Conservation (phyloP, 1,139 yeast genomes). For the Saccharomyces hybrid region DNA sequence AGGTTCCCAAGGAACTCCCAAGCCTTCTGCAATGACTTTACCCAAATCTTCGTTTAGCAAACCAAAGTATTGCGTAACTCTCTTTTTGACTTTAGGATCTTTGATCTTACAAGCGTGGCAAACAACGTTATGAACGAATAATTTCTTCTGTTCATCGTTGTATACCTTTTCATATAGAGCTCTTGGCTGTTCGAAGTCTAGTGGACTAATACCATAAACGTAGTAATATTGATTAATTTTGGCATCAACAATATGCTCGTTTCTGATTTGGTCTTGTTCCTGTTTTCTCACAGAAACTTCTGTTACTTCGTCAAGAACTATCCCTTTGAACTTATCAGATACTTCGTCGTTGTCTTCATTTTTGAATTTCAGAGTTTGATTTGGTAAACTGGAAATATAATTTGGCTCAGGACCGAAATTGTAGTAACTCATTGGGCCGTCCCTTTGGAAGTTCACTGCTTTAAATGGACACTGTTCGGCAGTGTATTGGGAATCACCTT, state of each 20-base stretch:
- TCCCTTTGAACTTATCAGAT: constrained; percentile 27
- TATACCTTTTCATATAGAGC: constrained; percentile 37
- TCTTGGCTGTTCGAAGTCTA: constrained; percentile 42
- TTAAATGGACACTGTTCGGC: constrained; percentile 20
- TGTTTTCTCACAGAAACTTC: constrained; percentile 24
- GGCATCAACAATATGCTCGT: constrained; percentile 36
- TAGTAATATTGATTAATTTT: constrained; percentile 34
- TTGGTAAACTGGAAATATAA: constrained; percentile 28
- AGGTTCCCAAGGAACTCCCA: constrained; percentile 33
- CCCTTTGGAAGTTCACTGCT: constrained; percentile 40
- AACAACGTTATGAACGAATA: constrained; percentile 35
- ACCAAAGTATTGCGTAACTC: constrained; percentile 39
- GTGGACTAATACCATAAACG: constrained; percentile 37
- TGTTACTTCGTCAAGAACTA: constrained; percentile 29
- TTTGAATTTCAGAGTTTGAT: constrained; percentile 13
- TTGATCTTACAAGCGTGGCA: constrained; percentile 36
- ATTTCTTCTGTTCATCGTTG: constrained; percentile 30
- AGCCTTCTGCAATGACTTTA: constrained; percentile 34
- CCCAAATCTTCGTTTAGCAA: constrained; percentile 35
- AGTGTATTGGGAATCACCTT: constrained; percentile 9
- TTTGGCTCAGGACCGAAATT: constrained; percentile 34
- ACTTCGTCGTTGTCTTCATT: constrained; percentile 8
- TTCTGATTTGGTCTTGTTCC: constrained; percentile 29
- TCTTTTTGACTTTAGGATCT: constrained; percentile 31
- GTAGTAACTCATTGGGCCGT: constrained; percentile 31